Conservation (phyloP, 176 grass and related monocot species). For the Chloris gayana region DNA sequence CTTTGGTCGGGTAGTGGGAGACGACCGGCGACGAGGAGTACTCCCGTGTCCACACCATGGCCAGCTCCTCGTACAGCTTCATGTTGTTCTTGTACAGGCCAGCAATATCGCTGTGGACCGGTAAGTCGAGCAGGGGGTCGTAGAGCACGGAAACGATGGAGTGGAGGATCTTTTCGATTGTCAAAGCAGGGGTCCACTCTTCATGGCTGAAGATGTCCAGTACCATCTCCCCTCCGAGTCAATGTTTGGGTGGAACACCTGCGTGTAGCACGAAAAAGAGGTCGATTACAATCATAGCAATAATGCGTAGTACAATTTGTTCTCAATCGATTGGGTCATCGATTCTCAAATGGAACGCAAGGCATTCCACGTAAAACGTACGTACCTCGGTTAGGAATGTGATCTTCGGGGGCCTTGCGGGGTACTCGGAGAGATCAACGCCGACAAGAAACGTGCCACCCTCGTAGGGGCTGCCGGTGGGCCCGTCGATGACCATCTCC, state of each 20-base stretch:
- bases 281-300: no score
- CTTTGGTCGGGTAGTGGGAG: background rate
- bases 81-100: background rate
- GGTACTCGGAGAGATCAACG: background rate
- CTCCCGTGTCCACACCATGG: background rate
- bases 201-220: conserved; percentile 14
- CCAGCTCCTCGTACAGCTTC: background rate
- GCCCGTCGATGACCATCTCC: conserved; percentile 46
- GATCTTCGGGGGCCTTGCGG: background rate
- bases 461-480: conserved; percentile 38
- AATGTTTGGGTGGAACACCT: conserved; percentile 41
- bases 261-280: background rate
- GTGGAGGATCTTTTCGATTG: background rate
- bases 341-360: background rate
- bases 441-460: conserved; percentile 37
- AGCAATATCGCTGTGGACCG: background rate
- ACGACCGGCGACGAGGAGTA: conserved; percentile 14
- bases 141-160: conserved; percentile 23
- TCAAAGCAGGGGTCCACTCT: background rate
- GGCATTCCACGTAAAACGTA: no score
- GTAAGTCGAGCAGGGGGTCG: conserved; percentile 34
- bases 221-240: background rate
- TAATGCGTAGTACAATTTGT: no score
- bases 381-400: conserved; percentile 43
- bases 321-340: background rate